Conservation (phyloP, 495 filamentous ascomycete species). For the Aspergillus funiculosus region DNA sequence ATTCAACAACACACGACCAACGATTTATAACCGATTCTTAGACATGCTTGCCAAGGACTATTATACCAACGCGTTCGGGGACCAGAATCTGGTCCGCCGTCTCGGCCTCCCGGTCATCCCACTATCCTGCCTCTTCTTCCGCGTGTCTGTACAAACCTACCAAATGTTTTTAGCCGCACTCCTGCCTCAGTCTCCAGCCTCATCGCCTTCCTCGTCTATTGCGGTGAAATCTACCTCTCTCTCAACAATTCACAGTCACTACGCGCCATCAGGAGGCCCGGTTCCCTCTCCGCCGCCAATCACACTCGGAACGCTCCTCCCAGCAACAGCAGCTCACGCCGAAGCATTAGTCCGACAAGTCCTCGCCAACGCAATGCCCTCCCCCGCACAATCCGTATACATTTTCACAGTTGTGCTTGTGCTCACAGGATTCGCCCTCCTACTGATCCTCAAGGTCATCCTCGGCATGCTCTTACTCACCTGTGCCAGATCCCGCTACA, state of each 20-base stretch:
- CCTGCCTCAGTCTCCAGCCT: conserved; percentile 66
- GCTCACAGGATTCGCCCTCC: conserved; percentile 67
- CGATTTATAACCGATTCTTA: conserved; percentile 79
- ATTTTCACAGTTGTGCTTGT: conserved; percentile 69
- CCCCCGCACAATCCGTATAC: conserved; percentile 39
- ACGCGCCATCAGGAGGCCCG: conserved; percentile 25
- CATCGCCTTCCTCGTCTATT: conserved; percentile 68
- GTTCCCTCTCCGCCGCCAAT: conserved; percentile 31
- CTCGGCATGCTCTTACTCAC: conserved; percentile 76
- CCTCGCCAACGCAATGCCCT: conserved; percentile 41
- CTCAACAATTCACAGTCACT: conserved; percentile 55
- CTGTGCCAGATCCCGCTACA: conserved; percentile 70
- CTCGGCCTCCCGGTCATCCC: conserved; percentile 90
- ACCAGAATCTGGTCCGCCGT: conserved; percentile 81
- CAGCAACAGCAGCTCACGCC: conserved; percentile 31
- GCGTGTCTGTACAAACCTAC: conserved; percentile 91
- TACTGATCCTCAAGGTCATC: conserved; percentile 72
- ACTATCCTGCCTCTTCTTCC: conserved; percentile 89
- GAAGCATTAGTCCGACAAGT: conserved; percentile 33
- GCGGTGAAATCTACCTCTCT: conserved; percentile 58
- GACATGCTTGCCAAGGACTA: conserved; percentile 96
- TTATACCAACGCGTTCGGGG: conserved; percentile 90
- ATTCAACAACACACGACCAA: conserved; percentile 93
- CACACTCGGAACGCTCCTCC: conserved; percentile 35
- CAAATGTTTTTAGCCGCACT: conserved; percentile 94